Conservation (phyloP, 140 eudicot genomes). For the Anethum foeniculum region DNA sequence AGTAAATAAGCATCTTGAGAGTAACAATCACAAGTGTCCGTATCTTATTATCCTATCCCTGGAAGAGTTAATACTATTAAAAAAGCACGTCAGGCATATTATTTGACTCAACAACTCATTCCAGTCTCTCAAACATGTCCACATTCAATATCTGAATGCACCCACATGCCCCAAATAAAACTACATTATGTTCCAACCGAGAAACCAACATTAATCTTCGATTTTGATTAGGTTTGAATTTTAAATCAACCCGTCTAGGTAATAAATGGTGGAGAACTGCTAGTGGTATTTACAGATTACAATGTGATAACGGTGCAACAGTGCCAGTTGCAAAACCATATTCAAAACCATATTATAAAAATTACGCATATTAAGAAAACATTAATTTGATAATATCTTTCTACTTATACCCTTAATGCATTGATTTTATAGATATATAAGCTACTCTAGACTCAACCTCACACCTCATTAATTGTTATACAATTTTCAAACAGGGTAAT, state of each 20-base stretch:
- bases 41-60: conserved; percentile 20
- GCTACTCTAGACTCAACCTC: no score
- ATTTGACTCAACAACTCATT: neutral
- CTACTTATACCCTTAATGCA: no score
- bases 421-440: no score
- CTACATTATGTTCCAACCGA: neutral
- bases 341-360: neutral
- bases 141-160: neutral
- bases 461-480: no score
- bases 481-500: no score
- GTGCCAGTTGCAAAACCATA: neutral
- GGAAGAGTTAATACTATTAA: conserved; percentile 53
- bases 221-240: no score
- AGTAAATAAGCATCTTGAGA: neutral
- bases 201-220: neutral
- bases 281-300: neutral
- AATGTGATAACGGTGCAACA: neutral
- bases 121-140: neutral
- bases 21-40: neutral
- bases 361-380: no score
- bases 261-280: neutral
- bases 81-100: neutral
- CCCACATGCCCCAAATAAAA: neutral
- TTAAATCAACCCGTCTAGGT: neutral
- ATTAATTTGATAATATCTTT: no score